A percentile compares a stretch with the other conserved stretches of the same genome.
phyloP scores from a whole-genome alignment of 169 alveolate species.

The Babesia divergens region DNA sequence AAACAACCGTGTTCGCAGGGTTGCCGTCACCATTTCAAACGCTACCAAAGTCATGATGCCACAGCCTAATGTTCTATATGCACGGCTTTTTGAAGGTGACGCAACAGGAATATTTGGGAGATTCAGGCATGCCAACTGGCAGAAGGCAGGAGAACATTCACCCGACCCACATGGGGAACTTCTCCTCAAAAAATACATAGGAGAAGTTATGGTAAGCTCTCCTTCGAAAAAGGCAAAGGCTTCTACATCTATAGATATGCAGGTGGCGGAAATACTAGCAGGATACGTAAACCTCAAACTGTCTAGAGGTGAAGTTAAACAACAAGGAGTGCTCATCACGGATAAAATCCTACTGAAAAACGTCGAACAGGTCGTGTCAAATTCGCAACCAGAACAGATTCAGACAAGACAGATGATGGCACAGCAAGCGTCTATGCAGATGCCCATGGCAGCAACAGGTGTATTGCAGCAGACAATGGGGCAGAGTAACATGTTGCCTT shows the following conservation, averaged over 20 bases:
- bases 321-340: conserved; percentile 19
- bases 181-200: conserved; percentile 30
- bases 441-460: not conserved
- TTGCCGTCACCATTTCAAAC: conserved; percentile 47
- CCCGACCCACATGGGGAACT: conserved; percentile 38
- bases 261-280: conserved; percentile 26
- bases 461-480: not conserved
- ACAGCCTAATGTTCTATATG: conserved; percentile 36
- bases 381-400: not conserved
- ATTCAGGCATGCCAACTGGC: conserved; percentile 36
- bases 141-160: conserved; percentile 6
- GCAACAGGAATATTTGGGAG: conserved; percentile 6
- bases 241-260: conserved; percentile 7
- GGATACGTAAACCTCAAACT: conserved; percentile 27
- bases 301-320: conserved; percentile 12
- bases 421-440: not conserved
- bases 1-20: conserved; percentile 58
- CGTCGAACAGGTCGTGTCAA: conserved; percentile 12
- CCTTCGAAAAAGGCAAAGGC: conserved; percentile 1
- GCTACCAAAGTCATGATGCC: conserved; percentile 40
- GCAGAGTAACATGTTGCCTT: not conserved
- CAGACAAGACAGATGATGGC: not conserved
- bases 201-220: conserved; percentile 15
- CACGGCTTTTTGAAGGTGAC: conserved; percentile 49
- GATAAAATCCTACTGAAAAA: conserved; percentile 13